phyloP scores from a whole-genome alignment of 768 basidiomycete species.

The Harrya chromipes region DNA sequence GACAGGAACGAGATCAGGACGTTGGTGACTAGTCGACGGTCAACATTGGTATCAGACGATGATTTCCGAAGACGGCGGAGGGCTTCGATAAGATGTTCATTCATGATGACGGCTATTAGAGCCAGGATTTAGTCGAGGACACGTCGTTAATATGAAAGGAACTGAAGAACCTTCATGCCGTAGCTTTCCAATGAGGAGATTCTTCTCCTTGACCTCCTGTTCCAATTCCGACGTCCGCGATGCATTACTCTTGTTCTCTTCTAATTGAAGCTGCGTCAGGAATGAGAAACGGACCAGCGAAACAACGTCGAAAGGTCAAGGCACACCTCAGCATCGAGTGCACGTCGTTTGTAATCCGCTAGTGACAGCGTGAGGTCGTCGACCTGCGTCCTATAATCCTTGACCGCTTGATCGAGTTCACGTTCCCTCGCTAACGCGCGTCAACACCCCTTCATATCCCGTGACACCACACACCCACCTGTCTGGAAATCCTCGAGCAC shows the following conservation, averaged over 20 bases:
- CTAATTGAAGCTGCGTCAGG: slow-evolving; percentile 58
- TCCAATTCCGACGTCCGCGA: slow-evolving; percentile 71
- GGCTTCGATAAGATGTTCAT: slow-evolving; percentile 97
- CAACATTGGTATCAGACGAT: slow-evolving; percentile 84
- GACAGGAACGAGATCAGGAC: slow-evolving; percentile 86
- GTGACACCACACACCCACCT: slow-evolving; percentile 47
- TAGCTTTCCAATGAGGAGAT: slow-evolving; percentile 88
- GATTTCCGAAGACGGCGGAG: slow-evolving; percentile 89
- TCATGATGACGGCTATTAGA: slow-evolving; percentile 82
- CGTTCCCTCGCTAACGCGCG: slow-evolving; percentile 72
- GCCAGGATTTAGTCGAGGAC: not conserved
- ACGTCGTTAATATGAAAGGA: slow-evolving; percentile 1
- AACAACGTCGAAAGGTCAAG: not conserved
- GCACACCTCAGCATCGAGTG: slow-evolving; percentile 79
- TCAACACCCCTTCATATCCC: slow-evolving; percentile 1
- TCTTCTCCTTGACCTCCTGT: slow-evolving; percentile 94
- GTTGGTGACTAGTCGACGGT: slow-evolving; percentile 91
- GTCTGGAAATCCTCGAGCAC: slow-evolving; percentile 95
- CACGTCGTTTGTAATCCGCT: slow-evolving; percentile 89
- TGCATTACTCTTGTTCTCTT: slow-evolving; percentile 66
- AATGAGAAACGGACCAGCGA: slow-evolving; percentile 1
- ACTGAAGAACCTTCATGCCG: slow-evolving; percentile 79
- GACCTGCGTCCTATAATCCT: slow-evolving; percentile 77
- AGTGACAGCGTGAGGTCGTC: slow-evolving; percentile 66
- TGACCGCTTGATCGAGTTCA: slow-evolving; percentile 81